Conservation (phyloP, 352 stramenopile genomes). For the Nothophytophthora sp. region DNA sequence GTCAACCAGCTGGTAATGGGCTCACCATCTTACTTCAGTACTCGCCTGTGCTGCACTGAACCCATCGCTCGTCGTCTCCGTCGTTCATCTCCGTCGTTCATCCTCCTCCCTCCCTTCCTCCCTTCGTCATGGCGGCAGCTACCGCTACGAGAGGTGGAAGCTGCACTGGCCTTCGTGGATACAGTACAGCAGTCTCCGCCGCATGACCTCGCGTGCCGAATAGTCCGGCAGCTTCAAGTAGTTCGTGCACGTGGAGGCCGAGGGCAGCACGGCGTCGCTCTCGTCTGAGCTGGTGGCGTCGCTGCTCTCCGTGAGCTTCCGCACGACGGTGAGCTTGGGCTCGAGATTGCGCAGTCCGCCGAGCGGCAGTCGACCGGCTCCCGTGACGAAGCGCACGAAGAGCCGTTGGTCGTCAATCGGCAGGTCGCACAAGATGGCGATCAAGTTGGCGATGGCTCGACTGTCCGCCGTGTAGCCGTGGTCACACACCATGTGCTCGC, state of each 20-base stretch:
- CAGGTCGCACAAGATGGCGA: conserved; percentile 78
- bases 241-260: conserved; percentile 89
- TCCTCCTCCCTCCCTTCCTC: too few relatives aligned
- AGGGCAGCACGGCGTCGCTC: conserved; percentile 69
- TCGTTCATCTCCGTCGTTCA: too few relatives aligned
- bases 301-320: conserved; percentile 53
- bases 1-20: conserved; percentile 13
- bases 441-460: conserved; percentile 67
- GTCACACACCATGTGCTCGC: conserved; percentile 80
- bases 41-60: conserved; percentile 8
- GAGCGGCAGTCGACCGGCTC: conserved; percentile 81
- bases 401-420: conserved; percentile 66
- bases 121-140: conserved; percentile 3
- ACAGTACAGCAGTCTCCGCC: conserved; percentile 72
- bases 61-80: neutral
- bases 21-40: too few relatives aligned
- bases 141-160: conserved; percentile 87
- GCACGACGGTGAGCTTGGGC: conserved; percentile 89
- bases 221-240: conserved; percentile 93
- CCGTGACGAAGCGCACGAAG: conserved; percentile 92
- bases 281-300: conserved; percentile 17
- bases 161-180: conserved; percentile 86
- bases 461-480: conserved; percentile 80
- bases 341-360: conserved; percentile 82
- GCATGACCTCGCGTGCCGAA: conserved; percentile 74